These are phyloP conservation scores for Trypanosoma mega DNA, from an alignment of 208 protist species.

Conservation along the genomic window DNA sequence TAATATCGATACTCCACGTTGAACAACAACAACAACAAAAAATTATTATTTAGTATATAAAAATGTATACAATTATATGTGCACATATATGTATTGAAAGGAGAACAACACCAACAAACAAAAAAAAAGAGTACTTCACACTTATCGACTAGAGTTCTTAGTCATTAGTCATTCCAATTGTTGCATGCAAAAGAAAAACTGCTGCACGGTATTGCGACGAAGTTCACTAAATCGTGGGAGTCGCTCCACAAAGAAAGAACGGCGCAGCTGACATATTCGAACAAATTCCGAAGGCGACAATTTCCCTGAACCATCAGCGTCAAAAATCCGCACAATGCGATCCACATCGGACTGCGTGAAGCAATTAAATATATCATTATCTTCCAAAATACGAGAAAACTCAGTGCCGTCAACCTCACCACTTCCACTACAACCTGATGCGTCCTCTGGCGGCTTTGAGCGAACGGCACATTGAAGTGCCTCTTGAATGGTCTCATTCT, in stretches of 20 bases:
- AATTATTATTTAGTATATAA: too few species aligned
- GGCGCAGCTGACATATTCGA: slow-evolving; percentile 29
- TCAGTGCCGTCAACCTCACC: slow-evolving; percentile 37
- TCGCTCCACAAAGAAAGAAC: slow-evolving; percentile 37
- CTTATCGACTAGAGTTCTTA: not conserved
- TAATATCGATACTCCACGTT: too few species aligned
- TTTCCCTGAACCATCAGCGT: slow-evolving; percentile 52
- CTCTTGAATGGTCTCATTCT: slow-evolving; percentile 42
- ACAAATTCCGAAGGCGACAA: slow-evolving; percentile 63
- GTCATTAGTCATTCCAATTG: slow-evolving; percentile 41
- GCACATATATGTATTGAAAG: not conserved
- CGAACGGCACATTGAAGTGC: slow-evolving; percentile 50
- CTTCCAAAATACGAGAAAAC: slow-evolving; percentile 44
- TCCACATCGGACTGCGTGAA: slow-evolving; percentile 38
- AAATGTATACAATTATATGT: slow-evolving; percentile 3
- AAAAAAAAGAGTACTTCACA: slow-evolving; percentile 28
- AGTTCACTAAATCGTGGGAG: slow-evolving; percentile 53
- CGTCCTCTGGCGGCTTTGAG: slow-evolving; percentile 41
- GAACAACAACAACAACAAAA: too few species aligned
- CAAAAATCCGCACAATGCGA: slow-evolving; percentile 49
- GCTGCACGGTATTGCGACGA: slow-evolving; percentile 51
- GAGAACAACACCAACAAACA: slow-evolving; percentile 10
- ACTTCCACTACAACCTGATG: not conserved
- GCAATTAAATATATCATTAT: slow-evolving; percentile 29
- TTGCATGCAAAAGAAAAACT: slow-evolving; percentile 79